A percentile compares a stretch with the other conserved stretches of the same genome.
Conservation (phyloP, 129 eudicot species). For the Tagetes patula region DNA sequence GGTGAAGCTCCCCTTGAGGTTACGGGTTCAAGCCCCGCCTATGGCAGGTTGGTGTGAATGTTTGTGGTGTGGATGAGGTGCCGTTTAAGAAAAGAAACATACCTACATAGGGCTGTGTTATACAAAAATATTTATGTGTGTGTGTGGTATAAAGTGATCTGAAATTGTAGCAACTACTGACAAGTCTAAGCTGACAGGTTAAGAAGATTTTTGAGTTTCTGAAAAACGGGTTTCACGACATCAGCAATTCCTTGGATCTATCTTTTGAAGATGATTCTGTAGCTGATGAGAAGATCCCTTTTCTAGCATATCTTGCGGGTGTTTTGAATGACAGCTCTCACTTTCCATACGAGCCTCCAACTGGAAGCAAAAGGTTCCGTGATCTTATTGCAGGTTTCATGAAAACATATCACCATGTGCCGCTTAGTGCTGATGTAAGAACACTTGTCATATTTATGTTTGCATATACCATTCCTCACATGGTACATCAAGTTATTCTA, state of each 20-base stretch:
- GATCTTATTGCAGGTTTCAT: slow-evolving; percentile 83
- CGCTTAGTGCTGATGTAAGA: slow-evolving; percentile 80
- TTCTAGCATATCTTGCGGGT: slow-evolving; percentile 91
- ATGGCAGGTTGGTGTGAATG: no score
- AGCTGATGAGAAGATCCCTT: slow-evolving; percentile 98
- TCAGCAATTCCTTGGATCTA: slow-evolving; percentile 83
- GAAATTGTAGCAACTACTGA: slow-evolving; percentile 25
- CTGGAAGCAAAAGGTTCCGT: slow-evolving; percentile 84
- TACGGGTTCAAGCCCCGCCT: no score
- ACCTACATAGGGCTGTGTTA: no score
- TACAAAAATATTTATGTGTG: not conserved
- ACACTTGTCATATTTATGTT: slow-evolving; percentile 2
- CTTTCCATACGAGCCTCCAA: slow-evolving; percentile 81
- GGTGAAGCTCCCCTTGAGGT: no score
- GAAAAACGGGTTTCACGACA: slow-evolving; percentile 72
- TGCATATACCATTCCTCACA: not conserved
- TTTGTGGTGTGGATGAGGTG: no score
- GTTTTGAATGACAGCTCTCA: slow-evolving; percentile 61
- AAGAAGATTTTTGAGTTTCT: slow-evolving; percentile 86
- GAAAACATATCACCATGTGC: slow-evolving; percentile 85
- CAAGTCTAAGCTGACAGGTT: slow-evolving; percentile 54
- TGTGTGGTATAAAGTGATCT: slow-evolving; percentile 5
- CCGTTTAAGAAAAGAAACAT: no score
- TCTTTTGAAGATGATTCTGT: slow-evolving; percentile 87
- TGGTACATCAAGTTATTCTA: slow-evolving; percentile 2